phyloP scores from a whole-genome alignment of 352 stramenopile species.

The Pythium biforme region DNA sequence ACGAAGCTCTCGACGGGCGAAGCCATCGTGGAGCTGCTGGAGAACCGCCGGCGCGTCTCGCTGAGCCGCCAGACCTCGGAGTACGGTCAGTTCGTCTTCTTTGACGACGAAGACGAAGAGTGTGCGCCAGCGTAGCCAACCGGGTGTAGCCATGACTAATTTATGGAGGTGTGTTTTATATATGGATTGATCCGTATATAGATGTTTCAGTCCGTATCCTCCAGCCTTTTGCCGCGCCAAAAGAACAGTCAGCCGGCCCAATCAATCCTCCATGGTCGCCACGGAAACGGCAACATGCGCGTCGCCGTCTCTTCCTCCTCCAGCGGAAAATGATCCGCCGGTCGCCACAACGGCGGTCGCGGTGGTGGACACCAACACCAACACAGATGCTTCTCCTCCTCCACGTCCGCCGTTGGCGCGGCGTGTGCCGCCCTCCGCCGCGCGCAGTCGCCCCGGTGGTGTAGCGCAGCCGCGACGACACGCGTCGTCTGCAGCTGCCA shows the following conservation, averaged over 20 bases:
- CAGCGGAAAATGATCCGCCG: background rate
- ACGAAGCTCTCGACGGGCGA: conserved; percentile 36
- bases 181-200: background rate
- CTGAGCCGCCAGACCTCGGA: conserved; percentile 61
- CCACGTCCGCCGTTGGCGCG: conserved; percentile 8
- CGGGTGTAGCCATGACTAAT: background rate
- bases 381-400: background rate
- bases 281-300: conserved; percentile 12
- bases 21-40: conserved; percentile 33
- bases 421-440: background rate
- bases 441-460: conserved; percentile 1
- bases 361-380: no score
- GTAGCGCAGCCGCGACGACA: conserved; percentile 3
- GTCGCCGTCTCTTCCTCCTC: background rate
- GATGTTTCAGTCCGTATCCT: background rate
- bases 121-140: conserved; percentile 13
- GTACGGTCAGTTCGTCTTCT: conserved; percentile 75
- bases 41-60: conserved; percentile 40
- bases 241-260: no score
- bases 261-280: background rate
- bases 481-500: background rate
- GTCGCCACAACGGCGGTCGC: no score
- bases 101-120: conserved; percentile 59
- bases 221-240: background rate
- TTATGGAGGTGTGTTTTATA: conserved; percentile 5